A percentile compares a stretch with the other conserved stretches of the same genome.
These are phyloP conservation scores for Chrysanthemum makinoi DNA, from an alignment of 129 eudicot species.

Conservation along the genomic window DNA sequence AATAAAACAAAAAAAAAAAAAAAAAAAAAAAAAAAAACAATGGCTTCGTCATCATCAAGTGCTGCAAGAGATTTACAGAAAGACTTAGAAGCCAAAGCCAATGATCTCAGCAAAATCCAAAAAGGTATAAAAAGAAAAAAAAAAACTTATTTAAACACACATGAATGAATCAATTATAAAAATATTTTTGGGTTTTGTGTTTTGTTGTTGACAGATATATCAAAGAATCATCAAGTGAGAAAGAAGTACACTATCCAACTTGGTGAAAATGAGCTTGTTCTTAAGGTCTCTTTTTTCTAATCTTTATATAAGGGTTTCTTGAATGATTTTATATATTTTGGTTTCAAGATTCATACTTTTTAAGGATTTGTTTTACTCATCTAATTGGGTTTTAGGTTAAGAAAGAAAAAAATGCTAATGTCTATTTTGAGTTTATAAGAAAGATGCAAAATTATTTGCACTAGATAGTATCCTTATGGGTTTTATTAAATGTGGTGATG, in stretches of 20 bases:
- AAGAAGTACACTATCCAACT: constrained; percentile 97
- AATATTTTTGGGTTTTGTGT: not conserved
- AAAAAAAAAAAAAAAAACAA: constrained; percentile 11
- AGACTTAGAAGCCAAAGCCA: constrained; percentile 82
- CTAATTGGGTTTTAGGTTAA: too few species aligned
- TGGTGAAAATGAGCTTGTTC: constrained; percentile 98
- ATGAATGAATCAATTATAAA: not conserved
- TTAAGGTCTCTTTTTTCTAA: constrained; percentile 46
- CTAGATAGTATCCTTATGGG: not conserved
- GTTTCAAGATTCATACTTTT: not conserved
- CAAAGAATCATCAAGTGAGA: constrained; percentile 87
- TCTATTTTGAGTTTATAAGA: not conserved
- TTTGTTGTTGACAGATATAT: constrained; percentile 43
- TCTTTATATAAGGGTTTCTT: not conserved
- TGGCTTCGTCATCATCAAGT: constrained; percentile 49
- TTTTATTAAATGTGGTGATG: not conserved
- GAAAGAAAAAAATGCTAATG: not conserved
- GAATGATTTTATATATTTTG: not conserved
- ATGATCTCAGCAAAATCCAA: constrained; percentile 86
- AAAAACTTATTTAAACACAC: not conserved
- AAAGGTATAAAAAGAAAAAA: constrained; percentile 38
- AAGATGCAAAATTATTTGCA: not conserved
- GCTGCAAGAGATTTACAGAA: constrained; percentile 66
- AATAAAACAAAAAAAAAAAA: not conserved
- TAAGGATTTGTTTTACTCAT: too few species aligned